Conservation (phyloP, 179 eudicot genomes). For the Silene noctiflora region DNA sequence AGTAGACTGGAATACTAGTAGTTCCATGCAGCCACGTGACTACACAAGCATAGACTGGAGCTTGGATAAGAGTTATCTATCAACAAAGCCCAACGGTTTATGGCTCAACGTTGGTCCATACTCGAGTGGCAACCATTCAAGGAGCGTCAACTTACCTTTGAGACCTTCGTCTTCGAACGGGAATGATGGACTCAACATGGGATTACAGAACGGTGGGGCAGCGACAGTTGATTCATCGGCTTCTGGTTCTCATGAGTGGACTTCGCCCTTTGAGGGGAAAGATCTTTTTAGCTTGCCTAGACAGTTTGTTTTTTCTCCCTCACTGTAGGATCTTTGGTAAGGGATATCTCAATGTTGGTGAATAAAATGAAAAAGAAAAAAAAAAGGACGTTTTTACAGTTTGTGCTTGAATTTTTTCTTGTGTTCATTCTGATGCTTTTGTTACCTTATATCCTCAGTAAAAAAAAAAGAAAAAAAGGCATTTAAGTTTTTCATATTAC, state of each 20-base stretch:
- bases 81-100: slow-evolving; percentile 37
- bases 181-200: slow-evolving; percentile 34
- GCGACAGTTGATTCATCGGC: slow-evolving; percentile 23
- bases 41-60: slow-evolving; percentile 73
- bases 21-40: slow-evolving; percentile 51
- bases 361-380: slow-evolving; percentile 21
- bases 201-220: slow-evolving; percentile 47
- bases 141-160: slow-evolving; percentile 40
- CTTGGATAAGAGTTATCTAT: slow-evolving; percentile 41
- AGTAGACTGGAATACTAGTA: slow-evolving; percentile 65
- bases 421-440: too few relatives aligned
- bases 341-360: slow-evolving; percentile 20
- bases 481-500: too few relatives aligned
- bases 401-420: slow-evolving; percentile 43
- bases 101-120: slow-evolving; percentile 46
- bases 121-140: slow-evolving; percentile 28
- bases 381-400: slow-evolving; percentile 17
- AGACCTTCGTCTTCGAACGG: slow-evolving; percentile 48
- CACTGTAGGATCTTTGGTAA: slow-evolving; percentile 43
- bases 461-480: too few relatives aligned
- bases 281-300: slow-evolving; percentile 83
- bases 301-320: slow-evolving; percentile 92
- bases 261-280: slow-evolving; percentile 86
- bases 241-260: slow-evolving; percentile 65
- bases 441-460: too few relatives aligned